A percentile compares a stretch with the other conserved stretches of the same genome.
phyloP scores from a whole-genome alignment of 2,329 filamentous ascomycete genomes.

The Ascochyta koolunga region DNA sequence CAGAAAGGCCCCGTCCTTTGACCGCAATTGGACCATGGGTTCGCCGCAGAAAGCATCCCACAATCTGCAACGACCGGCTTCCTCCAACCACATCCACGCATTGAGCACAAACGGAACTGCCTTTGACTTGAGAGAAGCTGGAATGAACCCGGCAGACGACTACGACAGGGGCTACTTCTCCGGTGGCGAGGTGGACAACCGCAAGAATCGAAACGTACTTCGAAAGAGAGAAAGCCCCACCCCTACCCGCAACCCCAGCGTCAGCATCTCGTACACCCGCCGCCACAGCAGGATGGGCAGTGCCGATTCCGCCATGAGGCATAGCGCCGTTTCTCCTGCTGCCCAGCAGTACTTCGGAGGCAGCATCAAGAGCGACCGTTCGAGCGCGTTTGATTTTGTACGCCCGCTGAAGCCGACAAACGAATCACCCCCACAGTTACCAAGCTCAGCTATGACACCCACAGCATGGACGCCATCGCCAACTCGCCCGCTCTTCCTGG shows the following conservation, averaged over 20 bases:
- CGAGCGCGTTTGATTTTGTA: conserved; percentile 57
- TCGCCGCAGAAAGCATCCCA: conserved; percentile 40
- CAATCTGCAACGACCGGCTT: conserved; percentile 39
- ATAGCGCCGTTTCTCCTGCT: conserved; percentile 60
- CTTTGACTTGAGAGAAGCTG: conserved; percentile 35
- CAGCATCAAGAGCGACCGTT: conserved; percentile 42
- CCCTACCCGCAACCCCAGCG: conserved; percentile 76
- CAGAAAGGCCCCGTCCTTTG: conserved; percentile 64
- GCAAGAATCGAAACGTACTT: conserved; percentile 73
- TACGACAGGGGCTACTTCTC: conserved; percentile 93
- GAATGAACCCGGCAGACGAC: conserved; percentile 57
- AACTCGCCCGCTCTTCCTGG: conserved; percentile 48
- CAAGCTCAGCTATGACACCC: conserved; percentile 60
- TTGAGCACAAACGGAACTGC: conserved; percentile 38
- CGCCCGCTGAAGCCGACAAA: conserved; percentile 49
- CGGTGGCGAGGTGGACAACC: conserved; percentile 79
- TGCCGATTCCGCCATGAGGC: conserved; percentile 73
- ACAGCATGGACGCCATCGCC: conserved; percentile 54
- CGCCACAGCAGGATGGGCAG: conserved; percentile 78
- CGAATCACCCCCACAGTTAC: conserved; percentile 61
- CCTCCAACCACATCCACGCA: conserved; percentile 41
- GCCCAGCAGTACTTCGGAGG: conserved; percentile 72
- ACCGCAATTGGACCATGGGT: conserved; percentile 64
- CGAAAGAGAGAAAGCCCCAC: conserved; percentile 70
- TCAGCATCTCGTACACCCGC: conserved; percentile 70